Conservation (phyloP, 768 basidiomycete genomes). For the Russula brevipes region DNA sequence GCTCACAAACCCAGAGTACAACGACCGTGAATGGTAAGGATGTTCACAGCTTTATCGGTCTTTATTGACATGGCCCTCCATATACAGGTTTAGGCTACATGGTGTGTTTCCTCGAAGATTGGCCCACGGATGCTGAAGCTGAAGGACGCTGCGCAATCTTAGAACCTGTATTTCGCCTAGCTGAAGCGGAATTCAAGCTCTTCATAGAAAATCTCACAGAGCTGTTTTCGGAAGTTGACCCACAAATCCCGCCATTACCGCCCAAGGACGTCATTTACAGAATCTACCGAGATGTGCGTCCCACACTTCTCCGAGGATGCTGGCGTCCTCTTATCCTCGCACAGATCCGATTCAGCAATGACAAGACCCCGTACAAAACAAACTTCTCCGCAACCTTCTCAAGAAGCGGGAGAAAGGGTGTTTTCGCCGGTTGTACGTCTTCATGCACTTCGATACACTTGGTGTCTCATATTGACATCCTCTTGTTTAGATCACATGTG, state of each 20-base stretch:
- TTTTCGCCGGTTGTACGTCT: slow-evolving; percentile 77
- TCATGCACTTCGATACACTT: neutral
- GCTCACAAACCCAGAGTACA: slow-evolving; percentile 68
- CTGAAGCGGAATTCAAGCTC: slow-evolving; percentile 85
- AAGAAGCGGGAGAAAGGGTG: slow-evolving; percentile 83
- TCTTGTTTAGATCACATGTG: slow-evolving; percentile 55
- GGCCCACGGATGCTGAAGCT: neutral
- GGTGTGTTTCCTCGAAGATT: slow-evolving; percentile 37
- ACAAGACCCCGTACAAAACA: slow-evolving; percentile 94
- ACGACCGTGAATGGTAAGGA: slow-evolving; percentile 76
- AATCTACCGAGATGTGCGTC: slow-evolving; percentile 81
- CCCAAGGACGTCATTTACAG: slow-evolving; percentile 89
- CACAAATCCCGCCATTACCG: slow-evolving; percentile 81
- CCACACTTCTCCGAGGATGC: neutral
- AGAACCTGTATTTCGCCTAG: slow-evolving; percentile 77
- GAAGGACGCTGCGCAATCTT: slow-evolving; percentile 2
- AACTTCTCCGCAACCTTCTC: slow-evolving; percentile 80
- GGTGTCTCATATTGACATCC: neutral
- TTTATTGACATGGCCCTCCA: neutral
- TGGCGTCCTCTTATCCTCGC: neutral
- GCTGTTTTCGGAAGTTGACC: slow-evolving; percentile 64
- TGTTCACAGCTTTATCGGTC: too few relatives aligned
- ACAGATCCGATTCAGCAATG: slow-evolving; percentile 84
- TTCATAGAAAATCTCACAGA: slow-evolving; percentile 73
- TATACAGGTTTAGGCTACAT: slow-evolving; percentile 75